These are phyloP conservation scores for Hippophae rhamnoides DNA, from an alignment of 306 rosid genomes.

Conservation along the genomic window DNA sequence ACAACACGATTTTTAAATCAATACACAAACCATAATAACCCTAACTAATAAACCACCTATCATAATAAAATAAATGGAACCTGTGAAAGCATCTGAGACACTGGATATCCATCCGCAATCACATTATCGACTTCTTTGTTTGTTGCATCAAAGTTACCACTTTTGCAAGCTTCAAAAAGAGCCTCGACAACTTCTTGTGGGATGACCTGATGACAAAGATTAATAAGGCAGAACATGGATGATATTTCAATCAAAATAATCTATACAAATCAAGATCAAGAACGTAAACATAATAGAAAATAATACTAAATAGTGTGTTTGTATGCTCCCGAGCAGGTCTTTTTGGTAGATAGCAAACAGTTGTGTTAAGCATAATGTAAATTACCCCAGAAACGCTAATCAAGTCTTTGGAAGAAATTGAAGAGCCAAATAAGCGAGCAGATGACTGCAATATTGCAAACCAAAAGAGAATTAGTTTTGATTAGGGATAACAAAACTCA, in stretches of 20 bases:
- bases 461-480: neutral
- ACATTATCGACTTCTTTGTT: constrained; percentile 79
- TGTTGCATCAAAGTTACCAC: constrained; percentile 83
- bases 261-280: no score
- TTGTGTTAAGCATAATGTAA: neutral
- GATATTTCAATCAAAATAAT: neutral
- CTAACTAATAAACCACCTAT: no score
- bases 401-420: constrained; percentile 66
- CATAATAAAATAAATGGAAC: no score
- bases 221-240: constrained; percentile 14
- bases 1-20: constrained; percentile 1
- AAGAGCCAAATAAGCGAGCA: constrained; percentile 86
- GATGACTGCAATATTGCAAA: constrained; percentile 59
- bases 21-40: no score
- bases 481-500: neutral
- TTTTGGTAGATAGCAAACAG: neutral
- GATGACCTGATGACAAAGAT: constrained; percentile 42
- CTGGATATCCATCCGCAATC: constrained; percentile 94
- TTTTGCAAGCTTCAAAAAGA: constrained; percentile 55
- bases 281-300: neutral
- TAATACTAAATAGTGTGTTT: no score
- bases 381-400: constrained; percentile 87
- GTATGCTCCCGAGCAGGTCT: neutral
- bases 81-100: constrained; percentile 54
- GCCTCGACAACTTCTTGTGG: constrained; percentile 48